Conservation (phyloP, 352 stramenopile species). For the Phytophthora pluvialis region DNA sequence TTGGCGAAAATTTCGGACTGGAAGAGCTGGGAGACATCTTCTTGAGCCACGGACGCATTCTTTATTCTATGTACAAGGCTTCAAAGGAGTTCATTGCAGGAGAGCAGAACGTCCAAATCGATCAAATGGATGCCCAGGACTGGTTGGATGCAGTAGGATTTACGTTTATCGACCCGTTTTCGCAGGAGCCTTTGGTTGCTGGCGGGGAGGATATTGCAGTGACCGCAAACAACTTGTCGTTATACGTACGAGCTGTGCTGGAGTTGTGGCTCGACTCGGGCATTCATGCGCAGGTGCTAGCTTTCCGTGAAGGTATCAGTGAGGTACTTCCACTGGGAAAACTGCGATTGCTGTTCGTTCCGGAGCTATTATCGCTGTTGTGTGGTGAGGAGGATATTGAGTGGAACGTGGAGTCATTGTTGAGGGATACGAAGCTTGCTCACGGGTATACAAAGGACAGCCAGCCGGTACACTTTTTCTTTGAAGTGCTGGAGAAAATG, state of each 20-base stretch:
- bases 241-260: constrained; percentile 68
- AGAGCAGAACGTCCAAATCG: constrained; percentile 54
- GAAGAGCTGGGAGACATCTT: constrained; percentile 70
- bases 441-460: constrained; percentile 87
- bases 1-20: constrained; percentile 62
- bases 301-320: constrained; percentile 78
- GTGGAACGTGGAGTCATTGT: constrained; percentile 70
- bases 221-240: constrained; percentile 55
- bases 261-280: constrained; percentile 69
- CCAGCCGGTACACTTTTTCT: constrained; percentile 68
- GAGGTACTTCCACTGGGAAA: constrained; percentile 79
- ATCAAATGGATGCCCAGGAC: constrained; percentile 49
- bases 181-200: constrained; percentile 61
- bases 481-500: constrained; percentile 79
- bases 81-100: constrained; percentile 40
- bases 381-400: constrained; percentile 79
- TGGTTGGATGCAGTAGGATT: constrained; percentile 77
- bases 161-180: constrained; percentile 82
- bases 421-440: constrained; percentile 77
- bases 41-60: constrained; percentile 62
- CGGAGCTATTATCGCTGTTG: constrained; percentile 68
- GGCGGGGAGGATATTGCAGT: constrained; percentile 55
- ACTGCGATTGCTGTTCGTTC: constrained; percentile 71
- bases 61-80: constrained; percentile 61
- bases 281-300: constrained; percentile 66